Evolutionary conservation across 2,329 filamentous ascomycete species (phyloP).

Genomic region (Capronia epimyces): DNA sequence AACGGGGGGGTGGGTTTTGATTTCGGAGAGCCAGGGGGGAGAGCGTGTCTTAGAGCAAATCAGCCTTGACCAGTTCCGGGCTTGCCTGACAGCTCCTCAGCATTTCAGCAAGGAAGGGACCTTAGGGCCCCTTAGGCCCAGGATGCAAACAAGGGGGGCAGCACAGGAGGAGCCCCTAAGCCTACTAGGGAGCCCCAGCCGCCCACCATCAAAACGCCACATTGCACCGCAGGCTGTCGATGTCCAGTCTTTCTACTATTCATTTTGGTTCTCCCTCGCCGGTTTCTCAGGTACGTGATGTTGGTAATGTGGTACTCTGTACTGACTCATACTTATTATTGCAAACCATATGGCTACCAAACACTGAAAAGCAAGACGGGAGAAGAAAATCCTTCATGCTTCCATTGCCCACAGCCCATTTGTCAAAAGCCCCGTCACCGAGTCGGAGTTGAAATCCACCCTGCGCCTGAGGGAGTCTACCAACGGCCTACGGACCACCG

Average conservation of each 20-base stretch:
- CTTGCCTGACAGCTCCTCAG: background rate
- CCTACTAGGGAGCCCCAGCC: conserved; percentile 4
- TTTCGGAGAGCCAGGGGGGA: conserved; percentile 11
- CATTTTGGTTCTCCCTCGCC: too few relatives aligned
- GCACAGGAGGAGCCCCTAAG: background rate
- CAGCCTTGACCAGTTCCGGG: conserved; percentile 10
- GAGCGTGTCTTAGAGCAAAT: background rate
- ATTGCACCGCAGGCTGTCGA: too few relatives aligned
- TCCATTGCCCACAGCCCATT: background rate
- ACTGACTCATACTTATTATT: too few relatives aligned
- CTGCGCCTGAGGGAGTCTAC: background rate
- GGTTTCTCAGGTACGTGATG: too few relatives aligned
- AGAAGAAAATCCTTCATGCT: background rate
- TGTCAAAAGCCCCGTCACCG: background rate
- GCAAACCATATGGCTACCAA: background rate
- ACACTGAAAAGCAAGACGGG: background rate
- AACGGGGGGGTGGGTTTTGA: conserved; percentile 10
- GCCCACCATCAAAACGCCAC: too few relatives aligned
- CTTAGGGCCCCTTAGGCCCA: too few relatives aligned
- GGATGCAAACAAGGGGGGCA: conserved; percentile 16
- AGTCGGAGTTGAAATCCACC: background rate
- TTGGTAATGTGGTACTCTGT: too few relatives aligned
- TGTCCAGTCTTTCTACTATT: too few relatives aligned
- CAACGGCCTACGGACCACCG: background rate
- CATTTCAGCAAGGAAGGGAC: background rate